Base-by-base conservation (phyloP, 2,329 filamentous ascomycete species). In the Calonectria naviculata region DNA sequence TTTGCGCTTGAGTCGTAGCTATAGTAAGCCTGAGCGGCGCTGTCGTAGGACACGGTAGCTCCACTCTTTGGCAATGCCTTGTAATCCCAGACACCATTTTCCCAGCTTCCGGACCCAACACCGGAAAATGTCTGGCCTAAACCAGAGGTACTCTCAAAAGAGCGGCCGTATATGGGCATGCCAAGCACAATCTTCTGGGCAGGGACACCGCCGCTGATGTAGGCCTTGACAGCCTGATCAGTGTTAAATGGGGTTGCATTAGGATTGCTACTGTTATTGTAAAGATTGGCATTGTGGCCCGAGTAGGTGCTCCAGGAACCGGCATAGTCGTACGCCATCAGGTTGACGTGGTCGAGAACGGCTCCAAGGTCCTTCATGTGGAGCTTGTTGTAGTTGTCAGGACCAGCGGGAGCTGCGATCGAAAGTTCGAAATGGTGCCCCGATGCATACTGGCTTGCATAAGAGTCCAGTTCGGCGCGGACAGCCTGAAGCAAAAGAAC, bases 141-240 rank as follows among this genome's bases (percentile, higher is more conserved):
- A 2, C 78, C 78, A 0, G 42, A 41, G 0, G 78, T 78, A 21
- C 69, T 87, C 83, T 74, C 21, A 78, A 96, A 97, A 0, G 91
- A 86, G 26, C 93, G 92, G 1, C 94, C 94, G 79, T 97, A 97
- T 3, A 97, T 85, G 0, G 94, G 94, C 87, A 96, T 92, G 1
- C 94, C 94, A 5, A 97, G 84, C 1, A 94, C 88, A 68, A 97
- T 89, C 82, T 95, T 95, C 41, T 82, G 79, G 0, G 90, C 78
- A 0, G 89, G 84, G 0, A 96, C 89, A 3, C 91, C 92, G 2
- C 87, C 87, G 0, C 84, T 80, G 17, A 91, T 82, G 83, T 97
- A 97, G 66, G 88, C 90, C 1, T 85, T 80, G 38, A 97, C 82
- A 3, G 93, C 93, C 13, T 84, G 81, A 28, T 92, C 85, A 1